phyloP scores from a whole-genome alignment of 2,329 filamentous ascomycete species.

The Fusarium sp. region DNA sequence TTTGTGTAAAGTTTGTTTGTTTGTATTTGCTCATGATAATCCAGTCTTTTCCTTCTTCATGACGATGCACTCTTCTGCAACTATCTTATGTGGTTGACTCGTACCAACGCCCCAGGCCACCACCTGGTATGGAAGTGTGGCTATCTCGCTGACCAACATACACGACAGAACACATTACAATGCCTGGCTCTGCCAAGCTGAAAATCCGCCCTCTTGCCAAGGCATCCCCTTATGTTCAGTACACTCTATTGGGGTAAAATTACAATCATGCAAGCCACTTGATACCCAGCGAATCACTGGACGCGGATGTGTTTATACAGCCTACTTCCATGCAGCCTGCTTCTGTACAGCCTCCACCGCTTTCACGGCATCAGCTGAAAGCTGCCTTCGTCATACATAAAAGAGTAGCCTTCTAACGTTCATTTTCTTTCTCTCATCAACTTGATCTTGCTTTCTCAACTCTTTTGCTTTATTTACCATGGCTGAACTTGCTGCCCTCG shows the following conservation, averaged over 20 bases:
- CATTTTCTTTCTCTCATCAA: not conserved
- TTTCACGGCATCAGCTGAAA: not conserved
- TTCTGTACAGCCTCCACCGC: constrained; percentile 11
- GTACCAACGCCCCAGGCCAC: no score
- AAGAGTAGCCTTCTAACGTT: not conserved
- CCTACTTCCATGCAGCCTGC: not conserved
- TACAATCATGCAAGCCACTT: not conserved
- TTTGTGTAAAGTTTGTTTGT: constrained; percentile 45
- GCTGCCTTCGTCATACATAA: not conserved
- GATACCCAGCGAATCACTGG: not conserved
- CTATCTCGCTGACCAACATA: no score
- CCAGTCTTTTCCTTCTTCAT: not conserved
- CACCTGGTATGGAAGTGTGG: no score
- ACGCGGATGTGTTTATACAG: not conserved
- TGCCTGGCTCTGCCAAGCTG: no score
- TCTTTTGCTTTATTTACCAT: not conserved
- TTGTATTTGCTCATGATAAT: constrained; percentile 15
- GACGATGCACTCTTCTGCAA: no score
- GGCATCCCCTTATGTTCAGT: no score
- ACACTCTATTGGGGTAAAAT: no score
- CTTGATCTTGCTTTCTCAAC: no score
- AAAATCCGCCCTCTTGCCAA: no score
- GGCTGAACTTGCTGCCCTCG: constrained; percentile 16
- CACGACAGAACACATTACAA: no score
- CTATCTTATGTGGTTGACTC: no score